Evolutionary conservation across 2,329 filamentous ascomycete genomes (phyloP).

Genomic region (Lizonia empirigonia): DNA sequence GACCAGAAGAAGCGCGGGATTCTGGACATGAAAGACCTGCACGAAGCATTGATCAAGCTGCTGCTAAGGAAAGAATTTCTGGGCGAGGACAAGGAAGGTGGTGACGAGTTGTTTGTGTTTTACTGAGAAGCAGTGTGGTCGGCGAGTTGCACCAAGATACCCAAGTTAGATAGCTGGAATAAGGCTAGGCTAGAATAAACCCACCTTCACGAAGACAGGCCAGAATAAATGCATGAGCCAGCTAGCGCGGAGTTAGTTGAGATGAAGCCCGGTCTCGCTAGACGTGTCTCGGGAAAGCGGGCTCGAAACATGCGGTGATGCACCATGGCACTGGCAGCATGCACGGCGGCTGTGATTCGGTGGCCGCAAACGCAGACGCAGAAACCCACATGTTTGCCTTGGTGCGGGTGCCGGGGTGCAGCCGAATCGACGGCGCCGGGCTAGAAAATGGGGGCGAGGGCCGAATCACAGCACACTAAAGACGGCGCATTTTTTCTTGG

Average conservation of each 20-base stretch:
- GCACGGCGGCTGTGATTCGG: slow-evolving; percentile 9
- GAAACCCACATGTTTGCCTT: slow-evolving; percentile 15
- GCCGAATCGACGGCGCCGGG: slow-evolving; percentile 10
- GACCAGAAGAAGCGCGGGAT: slow-evolving; percentile 94
- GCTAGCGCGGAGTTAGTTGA: neutral
- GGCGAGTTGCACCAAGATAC: slow-evolving; percentile 14
- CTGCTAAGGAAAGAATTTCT: slow-evolving; percentile 72
- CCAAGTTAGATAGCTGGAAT: slow-evolving; percentile 6
- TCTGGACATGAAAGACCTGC: slow-evolving; percentile 93
- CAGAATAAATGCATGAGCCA: neutral
- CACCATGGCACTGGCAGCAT: slow-evolving; percentile 8
- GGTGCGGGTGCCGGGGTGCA: neutral
- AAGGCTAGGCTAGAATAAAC: neutral
- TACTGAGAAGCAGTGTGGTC: slow-evolving; percentile 26
- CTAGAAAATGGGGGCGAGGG: slow-evolving; percentile 20
- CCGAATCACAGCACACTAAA: slow-evolving; percentile 24
- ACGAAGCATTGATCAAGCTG: slow-evolving; percentile 78
- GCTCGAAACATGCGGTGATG: slow-evolving; percentile 17
- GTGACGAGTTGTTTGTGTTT: slow-evolving; percentile 40
- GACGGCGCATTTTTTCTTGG: neutral
- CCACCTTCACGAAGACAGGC: no score
- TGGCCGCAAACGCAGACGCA: slow-evolving; percentile 4
- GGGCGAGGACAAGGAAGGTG: slow-evolving; percentile 35
- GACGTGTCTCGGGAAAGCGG: slow-evolving; percentile 10
- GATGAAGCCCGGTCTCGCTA: slow-evolving; percentile 1